Conservation (phyloP, 2,329 filamentous ascomycete genomes). For the Epichloe scottii region DNA sequence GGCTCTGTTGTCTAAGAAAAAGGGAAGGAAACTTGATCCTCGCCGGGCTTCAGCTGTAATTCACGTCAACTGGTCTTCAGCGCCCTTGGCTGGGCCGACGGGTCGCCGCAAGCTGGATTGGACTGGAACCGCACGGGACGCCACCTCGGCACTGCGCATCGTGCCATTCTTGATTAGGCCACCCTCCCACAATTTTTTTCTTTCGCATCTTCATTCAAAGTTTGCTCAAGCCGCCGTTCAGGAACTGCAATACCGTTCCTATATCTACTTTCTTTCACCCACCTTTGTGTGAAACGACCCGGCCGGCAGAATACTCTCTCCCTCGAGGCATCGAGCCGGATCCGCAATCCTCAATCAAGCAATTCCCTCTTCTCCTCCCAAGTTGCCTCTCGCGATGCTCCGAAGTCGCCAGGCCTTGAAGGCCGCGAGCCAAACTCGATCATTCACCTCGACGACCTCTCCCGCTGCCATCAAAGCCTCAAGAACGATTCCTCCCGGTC, state of each 20-base stretch:
- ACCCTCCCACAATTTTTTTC: background rate
- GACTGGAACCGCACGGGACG: too few species aligned
- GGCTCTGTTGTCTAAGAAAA: too few species aligned
- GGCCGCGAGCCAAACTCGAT: slow-evolving; percentile 27
- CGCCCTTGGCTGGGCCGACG: too few species aligned
- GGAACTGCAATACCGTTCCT: background rate
- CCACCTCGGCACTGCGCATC: too few species aligned
- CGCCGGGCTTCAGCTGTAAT: too few species aligned
- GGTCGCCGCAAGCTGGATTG: too few species aligned
- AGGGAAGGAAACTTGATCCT: too few species aligned
- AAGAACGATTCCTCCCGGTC: slow-evolving; percentile 28
- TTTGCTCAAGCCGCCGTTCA: background rate
- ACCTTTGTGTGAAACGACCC: background rate
- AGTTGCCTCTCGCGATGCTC: slow-evolving; percentile 28
- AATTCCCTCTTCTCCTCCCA: background rate
- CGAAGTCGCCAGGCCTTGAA: slow-evolving; percentile 35
- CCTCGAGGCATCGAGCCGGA: background rate
- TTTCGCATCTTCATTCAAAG: background rate
- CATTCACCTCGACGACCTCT: slow-evolving; percentile 28
- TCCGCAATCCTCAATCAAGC: background rate
- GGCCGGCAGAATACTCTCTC: background rate
- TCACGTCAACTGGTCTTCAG: too few species aligned
- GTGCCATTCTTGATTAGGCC: background rate
- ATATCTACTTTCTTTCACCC: background rate
- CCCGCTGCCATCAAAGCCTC: slow-evolving; percentile 22